Evolutionary conservation across 2,329 filamentous ascomycete genomes (phyloP).

Genomic region (Cladosporium colombiae): DNA sequence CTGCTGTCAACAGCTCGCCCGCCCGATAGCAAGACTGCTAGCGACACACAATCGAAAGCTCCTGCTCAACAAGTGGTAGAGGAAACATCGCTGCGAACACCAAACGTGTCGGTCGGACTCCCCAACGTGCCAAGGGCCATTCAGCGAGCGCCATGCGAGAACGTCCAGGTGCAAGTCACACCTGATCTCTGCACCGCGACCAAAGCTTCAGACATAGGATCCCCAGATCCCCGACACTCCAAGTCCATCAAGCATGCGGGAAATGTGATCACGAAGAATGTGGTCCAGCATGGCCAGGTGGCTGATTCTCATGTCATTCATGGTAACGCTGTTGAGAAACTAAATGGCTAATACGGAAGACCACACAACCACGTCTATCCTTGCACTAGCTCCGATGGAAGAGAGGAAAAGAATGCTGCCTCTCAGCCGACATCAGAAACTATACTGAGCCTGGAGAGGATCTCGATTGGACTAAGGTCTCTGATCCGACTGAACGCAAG

Average conservation of each 20-base stretch:
- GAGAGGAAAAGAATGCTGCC: slow-evolving; percentile 33
- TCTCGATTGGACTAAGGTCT: slow-evolving; percentile 41
- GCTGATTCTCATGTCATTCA: neutral
- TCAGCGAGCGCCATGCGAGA: neutral
- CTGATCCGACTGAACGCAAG: slow-evolving; percentile 40
- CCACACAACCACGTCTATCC: neutral
- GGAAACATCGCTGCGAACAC: neutral
- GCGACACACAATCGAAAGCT: neutral
- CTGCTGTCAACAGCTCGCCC: neutral
- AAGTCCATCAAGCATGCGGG: neutral
- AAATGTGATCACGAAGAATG: neutral
- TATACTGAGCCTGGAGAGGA: slow-evolving; percentile 42
- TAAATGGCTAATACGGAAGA: neutral
- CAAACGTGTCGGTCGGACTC: neutral
- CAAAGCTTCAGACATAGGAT: neutral
- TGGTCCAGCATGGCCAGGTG: neutral
- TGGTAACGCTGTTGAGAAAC: neutral
- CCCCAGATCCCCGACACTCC: neutral
- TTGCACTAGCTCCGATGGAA: slow-evolving; percentile 23
- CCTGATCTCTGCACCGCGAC: no score
- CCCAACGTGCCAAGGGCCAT: neutral
- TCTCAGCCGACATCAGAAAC: slow-evolving; percentile 38
- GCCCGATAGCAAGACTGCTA: neutral
- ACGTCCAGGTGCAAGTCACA: neutral
- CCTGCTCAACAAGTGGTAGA: neutral